phyloP scores from a whole-genome alignment of 2,329 filamentous ascomycete genomes.

The Chrysoporthe deuterocubensis region DNA sequence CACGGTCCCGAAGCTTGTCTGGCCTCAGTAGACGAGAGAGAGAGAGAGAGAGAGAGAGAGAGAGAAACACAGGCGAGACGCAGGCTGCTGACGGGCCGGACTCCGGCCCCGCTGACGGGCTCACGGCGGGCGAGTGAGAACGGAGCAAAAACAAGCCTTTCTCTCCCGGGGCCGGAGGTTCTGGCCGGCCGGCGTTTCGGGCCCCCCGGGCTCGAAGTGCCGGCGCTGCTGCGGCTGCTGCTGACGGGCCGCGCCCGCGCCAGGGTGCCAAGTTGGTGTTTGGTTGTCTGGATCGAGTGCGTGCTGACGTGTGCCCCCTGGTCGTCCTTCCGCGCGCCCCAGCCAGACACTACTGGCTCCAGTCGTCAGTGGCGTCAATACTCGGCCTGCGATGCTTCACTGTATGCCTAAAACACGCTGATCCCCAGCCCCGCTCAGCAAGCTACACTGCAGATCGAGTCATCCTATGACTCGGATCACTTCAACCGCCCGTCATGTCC shows the following conservation, averaged over 20 bases:
- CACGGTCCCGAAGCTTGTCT: too few species aligned
- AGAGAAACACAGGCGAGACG: neutral
- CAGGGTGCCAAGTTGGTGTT: neutral
- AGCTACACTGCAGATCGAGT: neutral
- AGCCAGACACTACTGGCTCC: neutral
- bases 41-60: too few species aligned
- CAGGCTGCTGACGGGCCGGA: neutral
- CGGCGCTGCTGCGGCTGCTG: neutral
- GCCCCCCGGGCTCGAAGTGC: neutral
- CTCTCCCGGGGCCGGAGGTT: neutral
- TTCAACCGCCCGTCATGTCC: too few species aligned
- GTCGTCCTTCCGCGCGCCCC: neutral
- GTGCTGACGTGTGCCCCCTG: conserved; percentile 15
- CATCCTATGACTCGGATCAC: too few species aligned
- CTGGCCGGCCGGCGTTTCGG: conserved; percentile 1
- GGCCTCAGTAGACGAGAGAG: too few species aligned
- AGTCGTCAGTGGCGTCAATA: neutral
- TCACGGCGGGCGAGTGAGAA: too few species aligned
- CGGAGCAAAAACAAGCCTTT: neutral
- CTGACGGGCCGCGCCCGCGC: too few species aligned
- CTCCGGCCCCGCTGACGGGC: neutral
- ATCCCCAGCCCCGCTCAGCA: neutral
- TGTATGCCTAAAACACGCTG: neutral
- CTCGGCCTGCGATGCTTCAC: neutral
- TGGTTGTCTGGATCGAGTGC: neutral